Conservation (phyloP, 208 protist genomes). For the Leishmania aethiopica region DNA sequence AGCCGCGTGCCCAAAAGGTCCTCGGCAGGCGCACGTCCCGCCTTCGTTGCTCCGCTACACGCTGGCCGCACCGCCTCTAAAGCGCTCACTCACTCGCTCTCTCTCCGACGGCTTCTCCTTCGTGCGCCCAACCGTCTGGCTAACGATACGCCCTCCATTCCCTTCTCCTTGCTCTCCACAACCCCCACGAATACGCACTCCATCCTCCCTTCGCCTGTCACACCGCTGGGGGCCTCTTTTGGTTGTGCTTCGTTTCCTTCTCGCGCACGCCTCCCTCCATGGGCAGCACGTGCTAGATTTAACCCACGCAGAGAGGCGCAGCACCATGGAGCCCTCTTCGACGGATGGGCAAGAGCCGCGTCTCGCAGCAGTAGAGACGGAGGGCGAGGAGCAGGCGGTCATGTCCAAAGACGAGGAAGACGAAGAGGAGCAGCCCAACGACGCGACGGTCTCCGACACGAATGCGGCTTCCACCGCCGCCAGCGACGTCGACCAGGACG, state of each 20-base stretch:
- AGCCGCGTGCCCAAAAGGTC: neutral
- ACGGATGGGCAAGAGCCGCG: neutral
- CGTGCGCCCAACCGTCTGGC: neutral
- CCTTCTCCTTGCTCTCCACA: neutral
- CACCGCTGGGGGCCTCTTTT: neutral
- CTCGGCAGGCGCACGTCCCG: neutral
- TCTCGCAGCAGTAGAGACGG: neutral
- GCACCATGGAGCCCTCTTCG: neutral
- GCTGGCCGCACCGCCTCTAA: neutral
- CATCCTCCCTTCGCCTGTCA: neutral
- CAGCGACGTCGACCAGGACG: constrained; percentile 10
- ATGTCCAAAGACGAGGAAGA: constrained; percentile 23
- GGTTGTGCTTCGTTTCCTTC: neutral
- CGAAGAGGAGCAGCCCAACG: constrained; percentile 24
- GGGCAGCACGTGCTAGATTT: neutral
- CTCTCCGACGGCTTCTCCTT: neutral
- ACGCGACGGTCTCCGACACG: neutral
- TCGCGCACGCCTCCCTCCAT: neutral
- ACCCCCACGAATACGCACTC: neutral
- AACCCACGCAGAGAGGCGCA: neutral
- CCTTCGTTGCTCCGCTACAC: neutral
- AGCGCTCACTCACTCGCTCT: neutral
- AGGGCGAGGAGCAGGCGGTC: constrained; percentile 15
- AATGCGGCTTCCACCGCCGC: constrained; percentile 6
- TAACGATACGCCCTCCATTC: neutral